Conservation (phyloP, 176 grass and related monocot genomes). For the Aegilops bicornis region DNA sequence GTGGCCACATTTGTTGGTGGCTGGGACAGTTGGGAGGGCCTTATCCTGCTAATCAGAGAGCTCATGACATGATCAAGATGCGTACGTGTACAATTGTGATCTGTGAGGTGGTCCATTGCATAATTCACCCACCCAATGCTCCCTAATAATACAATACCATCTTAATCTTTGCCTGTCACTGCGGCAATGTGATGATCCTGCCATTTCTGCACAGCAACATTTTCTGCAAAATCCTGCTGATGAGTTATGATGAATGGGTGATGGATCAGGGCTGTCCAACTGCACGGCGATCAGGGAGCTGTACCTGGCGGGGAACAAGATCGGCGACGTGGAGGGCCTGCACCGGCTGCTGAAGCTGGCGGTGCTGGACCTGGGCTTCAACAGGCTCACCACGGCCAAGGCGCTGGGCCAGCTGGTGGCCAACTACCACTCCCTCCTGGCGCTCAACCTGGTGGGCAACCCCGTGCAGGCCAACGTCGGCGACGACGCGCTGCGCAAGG, state of each 20-base stretch:
- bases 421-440: slow-evolving; percentile 92
- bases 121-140: neutral
- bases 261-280: slow-evolving; percentile 61
- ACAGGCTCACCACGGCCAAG: slow-evolving; percentile 87
- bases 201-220: neutral
- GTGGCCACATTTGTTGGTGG: neutral
- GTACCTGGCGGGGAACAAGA: slow-evolving; percentile 90
- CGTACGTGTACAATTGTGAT: neutral
- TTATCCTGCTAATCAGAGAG: neutral
- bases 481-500: slow-evolving; percentile 80
- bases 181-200: neutral
- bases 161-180: neutral
- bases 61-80: neutral
- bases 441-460: slow-evolving; percentile 90
- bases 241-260: neutral
- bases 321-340: slow-evolving; percentile 85
- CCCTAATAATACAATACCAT: neutral
- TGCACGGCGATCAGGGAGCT: slow-evolving; percentile 88
- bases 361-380: slow-evolving; percentile 96
- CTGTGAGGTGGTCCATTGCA: neutral
- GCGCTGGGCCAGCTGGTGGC: slow-evolving; percentile 94
- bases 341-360: slow-evolving; percentile 93
- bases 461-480: slow-evolving; percentile 88
- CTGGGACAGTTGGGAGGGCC: slow-evolving; percentile 14
- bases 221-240: neutral